Percentiles rank a stretch among this genome's conserved stretches.
Evolutionary conservation across 345 rosid genomes (phyloP).

Genomic region (Eucalyptus curtisii): DNA sequence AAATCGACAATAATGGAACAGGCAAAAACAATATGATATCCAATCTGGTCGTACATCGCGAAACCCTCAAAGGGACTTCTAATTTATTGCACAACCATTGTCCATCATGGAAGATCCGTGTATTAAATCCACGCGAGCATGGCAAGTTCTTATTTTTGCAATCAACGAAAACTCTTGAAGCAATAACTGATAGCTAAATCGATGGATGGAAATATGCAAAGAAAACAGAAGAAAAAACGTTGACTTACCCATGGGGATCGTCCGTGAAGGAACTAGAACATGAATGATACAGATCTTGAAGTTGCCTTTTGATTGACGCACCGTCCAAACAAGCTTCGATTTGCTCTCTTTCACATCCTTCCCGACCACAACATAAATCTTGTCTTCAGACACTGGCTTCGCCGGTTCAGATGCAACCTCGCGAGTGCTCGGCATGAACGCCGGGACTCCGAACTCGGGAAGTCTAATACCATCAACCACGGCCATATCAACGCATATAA

Average conservation of each 20-base stretch:
- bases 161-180: neutral
- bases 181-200: neutral
- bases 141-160: neutral
- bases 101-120: neutral
- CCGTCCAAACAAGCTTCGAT: slow-evolving; percentile 50
- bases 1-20: neutral
- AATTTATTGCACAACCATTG: neutral
- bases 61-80: neutral
- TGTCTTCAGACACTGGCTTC: slow-evolving; percentile 40
- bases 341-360: slow-evolving; percentile 38
- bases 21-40: neutral
- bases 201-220: neutral
- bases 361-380: slow-evolving; percentile 60
- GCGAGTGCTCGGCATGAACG: slow-evolving; percentile 13
- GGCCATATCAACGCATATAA: neutral
- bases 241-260: neutral
- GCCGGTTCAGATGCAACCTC: slow-evolving; percentile 18
- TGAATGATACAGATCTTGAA: neutral
- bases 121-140: neutral
- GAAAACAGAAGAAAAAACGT: neutral
- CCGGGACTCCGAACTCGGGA: slow-evolving; percentile 11
- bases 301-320: slow-evolving; percentile 52
- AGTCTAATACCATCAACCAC: slow-evolving; percentile 1
- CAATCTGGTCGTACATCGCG: neutral
- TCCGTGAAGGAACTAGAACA: neutral